Conservation (phyloP, 495 filamentous ascomycete species). For the Sabuloglossum arenarium region DNA sequence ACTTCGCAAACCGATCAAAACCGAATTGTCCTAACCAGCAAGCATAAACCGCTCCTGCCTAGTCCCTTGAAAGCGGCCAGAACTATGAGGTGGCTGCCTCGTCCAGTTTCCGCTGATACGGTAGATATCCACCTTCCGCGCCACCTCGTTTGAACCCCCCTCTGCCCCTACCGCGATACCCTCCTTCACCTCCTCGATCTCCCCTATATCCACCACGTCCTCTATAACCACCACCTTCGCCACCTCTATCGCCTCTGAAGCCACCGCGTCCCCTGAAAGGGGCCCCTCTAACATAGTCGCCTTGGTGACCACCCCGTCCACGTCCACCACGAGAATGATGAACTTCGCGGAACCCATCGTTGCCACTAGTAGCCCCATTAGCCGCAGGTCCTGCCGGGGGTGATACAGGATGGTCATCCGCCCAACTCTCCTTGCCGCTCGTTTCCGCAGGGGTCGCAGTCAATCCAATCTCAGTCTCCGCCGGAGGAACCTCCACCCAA, state of each 20-base stretch:
- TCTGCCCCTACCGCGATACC: conserved; percentile 25
- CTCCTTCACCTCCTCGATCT: conserved; percentile 23
- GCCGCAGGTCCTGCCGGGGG: conserved; percentile 14
- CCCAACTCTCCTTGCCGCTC: conserved; percentile 34
- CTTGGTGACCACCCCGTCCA: conserved; percentile 10
- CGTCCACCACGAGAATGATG: conserved; percentile 21
- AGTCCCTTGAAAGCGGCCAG: neutral
- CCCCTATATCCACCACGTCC: conserved; percentile 28
- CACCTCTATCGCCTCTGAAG: conserved; percentile 6
- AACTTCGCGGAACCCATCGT: conserved; percentile 54
- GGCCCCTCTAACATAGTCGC: conserved; percentile 9
- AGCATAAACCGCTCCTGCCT: neutral
- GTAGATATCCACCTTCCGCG: neutral
- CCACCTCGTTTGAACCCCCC: conserved; percentile 1
- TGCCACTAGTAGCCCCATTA: conserved; percentile 12
- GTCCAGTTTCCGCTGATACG: neutral
- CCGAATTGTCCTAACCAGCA: neutral
- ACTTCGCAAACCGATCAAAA: neutral
- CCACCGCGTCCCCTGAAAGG: conserved; percentile 9
- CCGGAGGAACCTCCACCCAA: conserved; percentile 57
- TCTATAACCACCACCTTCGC: conserved; percentile 24
- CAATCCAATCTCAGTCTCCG: conserved; percentile 50
- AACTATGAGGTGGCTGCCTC: neutral
- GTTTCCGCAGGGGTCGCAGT: conserved; percentile 35
- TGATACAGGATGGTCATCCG: conserved; percentile 36